Evolutionary conservation across 2,329 filamentous ascomycete species (phyloP).

Genomic region (Tolypocladium sp.): DNA sequence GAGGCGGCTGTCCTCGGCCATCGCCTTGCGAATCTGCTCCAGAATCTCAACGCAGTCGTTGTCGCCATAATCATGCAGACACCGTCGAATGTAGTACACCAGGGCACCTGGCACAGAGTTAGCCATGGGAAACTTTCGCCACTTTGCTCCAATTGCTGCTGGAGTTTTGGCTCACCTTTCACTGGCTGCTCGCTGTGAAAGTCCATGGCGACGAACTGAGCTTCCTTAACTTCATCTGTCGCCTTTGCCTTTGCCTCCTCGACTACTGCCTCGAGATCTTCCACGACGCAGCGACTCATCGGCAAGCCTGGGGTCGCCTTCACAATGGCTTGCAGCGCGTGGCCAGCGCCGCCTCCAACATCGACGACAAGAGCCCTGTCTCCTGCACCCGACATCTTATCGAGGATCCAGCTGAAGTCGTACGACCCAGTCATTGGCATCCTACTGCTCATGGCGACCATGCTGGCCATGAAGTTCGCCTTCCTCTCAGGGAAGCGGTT

Average conservation of each 20-base stretch:
- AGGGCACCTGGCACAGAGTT: slow-evolving; percentile 16
- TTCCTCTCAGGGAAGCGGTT: slow-evolving; percentile 12
- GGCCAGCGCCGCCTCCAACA: slow-evolving; percentile 9
- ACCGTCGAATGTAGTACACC: slow-evolving; percentile 25
- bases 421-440: slow-evolving; percentile 18
- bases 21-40: slow-evolving; percentile 14
- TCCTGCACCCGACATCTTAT: neutral
- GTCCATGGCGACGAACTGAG: slow-evolving; percentile 3
- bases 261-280: slow-evolving; percentile 7
- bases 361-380: slow-evolving; percentile 8
- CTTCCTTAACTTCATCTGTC: neutral
- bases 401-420: slow-evolving; percentile 19
- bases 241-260: slow-evolving; percentile 11
- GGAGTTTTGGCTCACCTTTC: slow-evolving; percentile 1
- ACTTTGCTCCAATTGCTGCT: no score
- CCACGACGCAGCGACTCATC: slow-evolving; percentile 5
- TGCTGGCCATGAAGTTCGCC: slow-evolving; percentile 16
- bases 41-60: slow-evolving; percentile 20
- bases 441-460: slow-evolving; percentile 13
- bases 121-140: neutral
- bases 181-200: slow-evolving; percentile 12
- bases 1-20: slow-evolving; percentile 21
- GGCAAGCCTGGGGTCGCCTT: neutral
- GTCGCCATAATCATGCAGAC: slow-evolving; percentile 28
- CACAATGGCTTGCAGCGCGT: slow-evolving; percentile 10